Base-by-base conservation (phyloP, 139 green algal genomes). In the Zygnema circumcarinatum region DNA sequence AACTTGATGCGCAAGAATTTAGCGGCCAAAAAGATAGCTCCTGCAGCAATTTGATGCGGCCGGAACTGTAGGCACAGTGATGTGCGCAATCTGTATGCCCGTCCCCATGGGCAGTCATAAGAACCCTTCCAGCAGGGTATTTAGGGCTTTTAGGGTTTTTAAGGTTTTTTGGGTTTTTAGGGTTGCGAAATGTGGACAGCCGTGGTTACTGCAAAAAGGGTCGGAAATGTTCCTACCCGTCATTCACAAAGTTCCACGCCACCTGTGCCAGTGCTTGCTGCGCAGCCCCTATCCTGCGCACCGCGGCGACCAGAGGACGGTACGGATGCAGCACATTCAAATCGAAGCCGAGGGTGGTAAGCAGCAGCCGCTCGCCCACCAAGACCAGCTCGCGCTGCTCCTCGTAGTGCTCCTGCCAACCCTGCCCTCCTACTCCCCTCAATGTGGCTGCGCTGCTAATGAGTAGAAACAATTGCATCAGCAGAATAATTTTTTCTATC, bases 241-340 rank as follows among this genome's bases (percentile, higher is more conserved):
- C 91, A 33, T 93, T 93, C 39, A 93, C 80, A 76, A 93, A 93
- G 56, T 93, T 93, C 91, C 91, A 93, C 22, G 91, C 81, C 2
- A 91, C 75, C 75, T 93, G 91, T n/a, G 87, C 87, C 2, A 94
- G 74, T 2, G 90, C 11, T 25, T 80, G 32, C 29, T 90, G 52
- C 40, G 22, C 83, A 1, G 56, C 33, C 2, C 41, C 74, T 78
- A 90, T 85, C 82, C 78, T 92, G 25, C 42, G 31, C 29, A 94
- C 42, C 16, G 72, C 62, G 2, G 38, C 25, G 11, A 93, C 53
- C 38, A 93, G 36, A 22, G 91, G 62, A 74, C 92, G 93, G 81
- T 93, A 93, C 0, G 91, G 91, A 38, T 93, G 91, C 36, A 79
- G 3, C 21, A 94, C 86, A 83, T 94, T 88, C 7, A 93, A 85